Evolutionary conservation across 176 grass and related monocot genomes (phyloP).

Genomic region (Musa beccarii): DNA sequence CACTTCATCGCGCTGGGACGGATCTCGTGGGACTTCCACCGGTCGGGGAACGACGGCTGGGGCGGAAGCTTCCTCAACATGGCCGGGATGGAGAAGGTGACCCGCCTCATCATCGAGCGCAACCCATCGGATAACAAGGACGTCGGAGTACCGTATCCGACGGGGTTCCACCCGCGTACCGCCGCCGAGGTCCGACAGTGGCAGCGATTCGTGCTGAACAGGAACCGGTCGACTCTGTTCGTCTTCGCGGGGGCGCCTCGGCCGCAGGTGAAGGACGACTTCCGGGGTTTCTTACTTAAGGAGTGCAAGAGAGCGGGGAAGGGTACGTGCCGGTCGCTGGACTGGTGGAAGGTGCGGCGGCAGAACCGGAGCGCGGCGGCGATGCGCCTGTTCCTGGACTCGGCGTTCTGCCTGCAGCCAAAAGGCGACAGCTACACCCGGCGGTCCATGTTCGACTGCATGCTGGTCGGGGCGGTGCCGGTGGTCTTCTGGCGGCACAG

Average conservation of each 20-base stretch:
- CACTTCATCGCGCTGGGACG: constrained; percentile 77
- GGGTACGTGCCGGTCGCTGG: constrained; percentile 37
- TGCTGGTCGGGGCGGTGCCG: constrained; percentile 75
- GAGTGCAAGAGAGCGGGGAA: constrained; percentile 54
- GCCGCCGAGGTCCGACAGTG: constrained; percentile 47
- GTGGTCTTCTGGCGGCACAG: constrained; percentile 77
- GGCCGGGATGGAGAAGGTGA: constrained; percentile 57
- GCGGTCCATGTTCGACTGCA: constrained; percentile 90
- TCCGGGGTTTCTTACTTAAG: constrained; percentile 46
- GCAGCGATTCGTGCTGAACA: constrained; percentile 54
- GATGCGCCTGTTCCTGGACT: constrained; percentile 65
- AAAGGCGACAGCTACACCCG: constrained; percentile 88
- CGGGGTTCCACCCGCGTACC: constrained; percentile 58
- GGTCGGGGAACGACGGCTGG: constrained; percentile 39
- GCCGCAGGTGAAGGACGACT: constrained; percentile 53
- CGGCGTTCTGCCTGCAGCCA: constrained; percentile 82
- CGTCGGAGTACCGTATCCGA: constrained; percentile 74
- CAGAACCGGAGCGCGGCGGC: constrained; percentile 35
- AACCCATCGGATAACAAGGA: constrained; percentile 43
- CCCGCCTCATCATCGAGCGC: constrained; percentile 66
- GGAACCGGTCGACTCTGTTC: constrained; percentile 36
- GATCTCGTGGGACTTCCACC: constrained; percentile 95
- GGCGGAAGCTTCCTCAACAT: constrained; percentile 60
- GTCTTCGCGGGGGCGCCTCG: constrained; percentile 63
- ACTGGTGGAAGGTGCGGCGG: constrained; percentile 50